Evolutionary conservation across 805 yeast genomes (phyloP).

Genomic region (Maudiozyma serrabonitensis): DNA sequence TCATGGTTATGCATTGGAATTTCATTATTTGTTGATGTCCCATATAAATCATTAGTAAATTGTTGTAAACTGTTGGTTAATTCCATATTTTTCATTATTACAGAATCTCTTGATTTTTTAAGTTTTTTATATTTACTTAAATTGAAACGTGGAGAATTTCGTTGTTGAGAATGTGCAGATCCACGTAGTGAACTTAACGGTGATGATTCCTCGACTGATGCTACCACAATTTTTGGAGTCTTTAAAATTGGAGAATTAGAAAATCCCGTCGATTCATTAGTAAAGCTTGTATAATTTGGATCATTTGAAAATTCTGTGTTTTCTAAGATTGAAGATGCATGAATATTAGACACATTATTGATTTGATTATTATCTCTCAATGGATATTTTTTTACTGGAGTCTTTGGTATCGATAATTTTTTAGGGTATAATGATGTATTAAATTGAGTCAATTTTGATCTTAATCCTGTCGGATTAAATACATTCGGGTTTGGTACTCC

Average conservation of each 20-base stretch:
- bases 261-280: constrained; percentile 13
- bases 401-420: constrained; percentile 21
- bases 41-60: constrained; percentile 30
- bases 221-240: constrained; percentile 8
- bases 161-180: background rate
- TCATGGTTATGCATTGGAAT: background rate
- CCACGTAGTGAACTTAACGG: constrained; percentile 8
- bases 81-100: constrained; percentile 21
- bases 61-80: constrained; percentile 27
- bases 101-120: constrained; percentile 23
- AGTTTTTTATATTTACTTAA: constrained; percentile 17
- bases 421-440: constrained; percentile 12
- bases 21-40: constrained; percentile 6
- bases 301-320: constrained; percentile 10
- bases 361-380: constrained; percentile 7
- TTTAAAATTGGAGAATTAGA: constrained; percentile 13
- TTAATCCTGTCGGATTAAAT: constrained; percentile 21
- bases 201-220: constrained; percentile 11
- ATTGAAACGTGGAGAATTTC: constrained; percentile 8
- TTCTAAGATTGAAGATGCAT: constrained; percentile 7
- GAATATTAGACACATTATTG: constrained; percentile 1
- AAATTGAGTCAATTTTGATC: constrained; percentile 18
- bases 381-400: constrained; percentile 28
- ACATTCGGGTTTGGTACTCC: constrained; percentile 24
- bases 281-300: constrained; percentile 8